Conservation (phyloP, 176 grass and related monocot species). For the Aegilops umbellulata region DNA sequence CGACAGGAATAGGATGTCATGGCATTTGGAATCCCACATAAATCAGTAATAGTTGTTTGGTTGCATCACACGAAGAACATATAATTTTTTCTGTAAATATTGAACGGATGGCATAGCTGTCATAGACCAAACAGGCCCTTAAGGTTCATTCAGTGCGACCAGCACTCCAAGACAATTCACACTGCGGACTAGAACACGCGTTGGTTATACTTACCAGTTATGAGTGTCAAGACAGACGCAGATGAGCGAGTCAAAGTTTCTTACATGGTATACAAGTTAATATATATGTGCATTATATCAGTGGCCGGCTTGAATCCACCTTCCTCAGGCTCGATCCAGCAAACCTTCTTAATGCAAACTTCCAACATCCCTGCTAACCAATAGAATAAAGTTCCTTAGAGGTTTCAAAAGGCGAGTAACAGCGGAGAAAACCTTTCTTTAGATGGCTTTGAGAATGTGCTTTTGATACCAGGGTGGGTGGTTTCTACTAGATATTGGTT, state of each 20-base stretch:
- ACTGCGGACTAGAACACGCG: no score
- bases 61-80: no score
- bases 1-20: no score
- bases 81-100: no score
- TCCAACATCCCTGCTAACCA: constrained; percentile 51
- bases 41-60: no score
- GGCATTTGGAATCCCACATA: no score
- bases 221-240: not conserved
- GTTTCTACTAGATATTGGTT: no score
- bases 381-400: not conserved
- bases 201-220: not conserved
- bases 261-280: not conserved
- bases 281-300: constrained; percentile 30
- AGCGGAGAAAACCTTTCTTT: not conserved
- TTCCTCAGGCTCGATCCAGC: constrained; percentile 45
- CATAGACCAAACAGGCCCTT: no score
- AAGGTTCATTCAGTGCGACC: not conserved
- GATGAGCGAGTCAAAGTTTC: not conserved
- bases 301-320: constrained; percentile 43
- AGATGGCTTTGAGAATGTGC: not conserved
- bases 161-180: not conserved
- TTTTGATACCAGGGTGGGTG: not conserved
- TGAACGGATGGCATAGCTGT: no score
- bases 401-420: not conserved
- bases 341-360: constrained; percentile 46